phyloP scores from a whole-genome alignment of 345 rosid species.

The Lepidium sativum region DNA sequence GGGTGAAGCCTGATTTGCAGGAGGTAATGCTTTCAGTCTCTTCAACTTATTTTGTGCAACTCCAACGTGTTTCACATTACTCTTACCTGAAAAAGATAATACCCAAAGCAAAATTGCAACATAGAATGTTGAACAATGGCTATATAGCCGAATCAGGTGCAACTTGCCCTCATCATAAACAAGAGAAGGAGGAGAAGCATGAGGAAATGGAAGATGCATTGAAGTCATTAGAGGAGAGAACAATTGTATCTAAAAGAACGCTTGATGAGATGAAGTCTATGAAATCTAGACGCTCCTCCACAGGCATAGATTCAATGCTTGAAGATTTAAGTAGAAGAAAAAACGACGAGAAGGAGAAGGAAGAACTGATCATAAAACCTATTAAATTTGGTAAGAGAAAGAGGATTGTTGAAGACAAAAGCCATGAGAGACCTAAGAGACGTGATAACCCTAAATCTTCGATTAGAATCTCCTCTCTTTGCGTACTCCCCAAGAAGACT shows the following conservation, averaged over 20 bases:
- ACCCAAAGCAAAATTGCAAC: neutral
- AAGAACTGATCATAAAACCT: slow-evolving; percentile 45
- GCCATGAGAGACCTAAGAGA: slow-evolving; percentile 23
- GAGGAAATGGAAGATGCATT: slow-evolving; percentile 63
- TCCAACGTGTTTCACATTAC: slow-evolving; percentile 10
- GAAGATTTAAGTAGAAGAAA: slow-evolving; percentile 59
- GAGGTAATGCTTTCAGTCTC: slow-evolving; percentile 44
- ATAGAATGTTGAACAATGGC: slow-evolving; percentile 25
- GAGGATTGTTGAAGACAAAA: slow-evolving; percentile 34
- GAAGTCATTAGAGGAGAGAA: slow-evolving; percentile 55
- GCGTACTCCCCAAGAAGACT: slow-evolving; percentile 35
- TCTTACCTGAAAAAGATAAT: slow-evolving; percentile 13
- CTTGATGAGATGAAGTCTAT: slow-evolving; percentile 76
- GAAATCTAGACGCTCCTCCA: slow-evolving; percentile 71
- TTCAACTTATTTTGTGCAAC: slow-evolving; percentile 8
- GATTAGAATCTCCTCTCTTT: slow-evolving; percentile 25
- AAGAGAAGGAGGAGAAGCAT: slow-evolving; percentile 27
- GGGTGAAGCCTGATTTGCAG: slow-evolving; percentile 71
- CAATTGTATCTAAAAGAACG: slow-evolving; percentile 62
- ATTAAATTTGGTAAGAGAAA: slow-evolving; percentile 30
- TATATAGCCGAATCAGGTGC: slow-evolving; percentile 70
- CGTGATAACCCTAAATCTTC: slow-evolving; percentile 10
- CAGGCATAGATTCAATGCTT: slow-evolving; percentile 73
- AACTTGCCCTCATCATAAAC: slow-evolving; percentile 31
- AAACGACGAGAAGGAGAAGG: slow-evolving; percentile 37